These are phyloP conservation scores for Avicennia marina DNA, from an alignment of 257 asterid genomes.

Conservation along the genomic window DNA sequence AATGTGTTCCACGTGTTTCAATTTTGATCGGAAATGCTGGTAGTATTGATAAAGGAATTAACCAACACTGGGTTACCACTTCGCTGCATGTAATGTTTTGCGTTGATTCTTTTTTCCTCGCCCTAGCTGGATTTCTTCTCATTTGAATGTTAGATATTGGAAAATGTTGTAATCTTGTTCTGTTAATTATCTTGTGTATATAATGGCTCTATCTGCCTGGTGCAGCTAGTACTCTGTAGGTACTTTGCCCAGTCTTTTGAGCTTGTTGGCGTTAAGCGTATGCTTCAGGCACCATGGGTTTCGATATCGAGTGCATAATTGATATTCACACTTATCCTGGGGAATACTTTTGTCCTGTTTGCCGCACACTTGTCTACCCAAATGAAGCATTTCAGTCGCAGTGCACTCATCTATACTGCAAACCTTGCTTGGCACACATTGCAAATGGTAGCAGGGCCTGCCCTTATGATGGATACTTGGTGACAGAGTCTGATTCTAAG, in stretches of 20 bases:
- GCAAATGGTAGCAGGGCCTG: slow-evolving; percentile 75
- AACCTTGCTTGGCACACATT: slow-evolving; percentile 76
- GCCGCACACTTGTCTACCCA: slow-evolving; percentile 91
- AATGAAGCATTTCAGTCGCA: slow-evolving; percentile 82
- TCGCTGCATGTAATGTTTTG: neutral
- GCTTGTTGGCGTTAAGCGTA: slow-evolving; percentile 4
- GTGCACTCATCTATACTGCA: slow-evolving; percentile 93
- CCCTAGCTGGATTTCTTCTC: neutral
- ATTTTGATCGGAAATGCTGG: neutral
- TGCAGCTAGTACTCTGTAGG: slow-evolving; percentile 14
- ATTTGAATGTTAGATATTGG: neutral
- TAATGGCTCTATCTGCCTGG: slow-evolving; percentile 6
- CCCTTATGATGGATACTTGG: slow-evolving; percentile 94
- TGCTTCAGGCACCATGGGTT: slow-evolving; percentile 57
- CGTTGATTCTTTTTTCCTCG: neutral
- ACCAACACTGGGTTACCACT: slow-evolving; percentile 4
- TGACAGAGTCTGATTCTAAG: slow-evolving; percentile 83
- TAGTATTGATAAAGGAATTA: neutral
- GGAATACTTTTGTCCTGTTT: slow-evolving; percentile 91
- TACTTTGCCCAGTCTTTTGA: slow-evolving; percentile 1
- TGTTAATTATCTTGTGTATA: neutral
- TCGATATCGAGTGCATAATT: slow-evolving; percentile 80
- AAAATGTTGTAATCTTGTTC: neutral
- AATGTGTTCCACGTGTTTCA: neutral
- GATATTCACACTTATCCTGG: slow-evolving; percentile 85